Conservation (phyloP, 176 grass and related monocot species). For the Hyparrhenia diplandra region DNA sequence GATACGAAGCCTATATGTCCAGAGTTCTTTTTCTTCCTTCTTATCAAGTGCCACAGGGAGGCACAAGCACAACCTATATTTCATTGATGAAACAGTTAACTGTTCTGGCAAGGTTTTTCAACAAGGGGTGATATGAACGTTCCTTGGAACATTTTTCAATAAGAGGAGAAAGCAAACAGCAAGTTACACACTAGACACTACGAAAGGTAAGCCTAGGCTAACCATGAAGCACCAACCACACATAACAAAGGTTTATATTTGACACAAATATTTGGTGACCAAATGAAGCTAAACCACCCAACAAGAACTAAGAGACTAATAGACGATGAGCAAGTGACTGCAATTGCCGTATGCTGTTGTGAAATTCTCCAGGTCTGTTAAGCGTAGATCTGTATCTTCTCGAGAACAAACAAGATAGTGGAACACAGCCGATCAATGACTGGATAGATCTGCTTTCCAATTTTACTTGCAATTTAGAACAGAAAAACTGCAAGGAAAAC, state of each 20-base stretch:
- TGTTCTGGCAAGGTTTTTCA: neutral
- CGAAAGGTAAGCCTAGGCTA: neutral
- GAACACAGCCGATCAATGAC: neutral
- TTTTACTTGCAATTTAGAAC: neutral
- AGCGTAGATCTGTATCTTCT: neutral
- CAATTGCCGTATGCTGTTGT: neutral
- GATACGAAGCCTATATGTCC: neutral
- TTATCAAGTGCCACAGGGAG: neutral
- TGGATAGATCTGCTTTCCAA: neutral
- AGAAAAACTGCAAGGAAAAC: neutral
- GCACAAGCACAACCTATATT: neutral
- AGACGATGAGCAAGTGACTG: neutral
- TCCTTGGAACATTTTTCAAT: neutral
- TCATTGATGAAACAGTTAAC: neutral
- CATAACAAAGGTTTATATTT: neutral
- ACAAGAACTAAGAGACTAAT: neutral
- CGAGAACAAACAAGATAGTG: neutral
- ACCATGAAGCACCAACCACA: neutral
- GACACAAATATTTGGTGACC: neutral
- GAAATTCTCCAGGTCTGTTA: neutral
- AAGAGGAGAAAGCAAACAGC: neutral
- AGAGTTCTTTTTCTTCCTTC: neutral
- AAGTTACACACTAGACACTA: neutral
- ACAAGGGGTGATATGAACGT: neutral
- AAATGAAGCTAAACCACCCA: neutral